Conservation (phyloP, 768 basidiomycete genomes). For the Hericium rajendrae region DNA sequence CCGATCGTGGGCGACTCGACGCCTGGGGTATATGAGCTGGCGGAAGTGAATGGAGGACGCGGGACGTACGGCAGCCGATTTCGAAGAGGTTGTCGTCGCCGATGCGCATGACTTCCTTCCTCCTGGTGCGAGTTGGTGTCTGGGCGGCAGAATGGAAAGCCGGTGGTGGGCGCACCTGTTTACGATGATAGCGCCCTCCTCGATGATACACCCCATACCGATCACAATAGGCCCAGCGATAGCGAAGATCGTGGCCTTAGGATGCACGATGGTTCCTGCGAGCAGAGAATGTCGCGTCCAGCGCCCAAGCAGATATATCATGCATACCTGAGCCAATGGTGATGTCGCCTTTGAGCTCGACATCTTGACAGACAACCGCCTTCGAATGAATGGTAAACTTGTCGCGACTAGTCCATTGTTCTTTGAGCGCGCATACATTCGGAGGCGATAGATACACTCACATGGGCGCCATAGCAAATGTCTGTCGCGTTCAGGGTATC, state of each 20-base stretch:
- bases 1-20: slow-evolving; percentile 83
- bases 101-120: slow-evolving; percentile 84
- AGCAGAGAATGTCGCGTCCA: neutral
- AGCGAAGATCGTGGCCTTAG: slow-evolving; percentile 89
- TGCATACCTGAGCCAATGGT: slow-evolving; percentile 73
- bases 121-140: slow-evolving; percentile 24
- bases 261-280: slow-evolving; percentile 80
- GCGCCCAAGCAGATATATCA: neutral
- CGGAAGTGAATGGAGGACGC: neutral
- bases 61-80: slow-evolving; percentile 76
- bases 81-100: slow-evolving; percentile 93
- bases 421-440: neutral
- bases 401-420: slow-evolving; percentile 53
- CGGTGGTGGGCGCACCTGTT: slow-evolving; percentile 47
- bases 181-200: slow-evolving; percentile 84
- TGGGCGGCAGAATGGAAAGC: neutral
- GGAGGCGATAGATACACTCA: neutral
- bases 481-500: neutral
- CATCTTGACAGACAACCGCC: slow-evolving; percentile 87
- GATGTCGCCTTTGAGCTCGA: slow-evolving; percentile 89
- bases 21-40: slow-evolving; percentile 34
- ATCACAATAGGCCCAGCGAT: slow-evolving; percentile 86
- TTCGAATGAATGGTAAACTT: slow-evolving; percentile 86
- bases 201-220: slow-evolving; percentile 81
- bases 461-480: slow-evolving; percentile 12